Evolutionary conservation across 352 stramenopile genomes (phyloP), one percentile per base, ranked within the genome.

Genomic region (Phytophthora syringae): DNA sequence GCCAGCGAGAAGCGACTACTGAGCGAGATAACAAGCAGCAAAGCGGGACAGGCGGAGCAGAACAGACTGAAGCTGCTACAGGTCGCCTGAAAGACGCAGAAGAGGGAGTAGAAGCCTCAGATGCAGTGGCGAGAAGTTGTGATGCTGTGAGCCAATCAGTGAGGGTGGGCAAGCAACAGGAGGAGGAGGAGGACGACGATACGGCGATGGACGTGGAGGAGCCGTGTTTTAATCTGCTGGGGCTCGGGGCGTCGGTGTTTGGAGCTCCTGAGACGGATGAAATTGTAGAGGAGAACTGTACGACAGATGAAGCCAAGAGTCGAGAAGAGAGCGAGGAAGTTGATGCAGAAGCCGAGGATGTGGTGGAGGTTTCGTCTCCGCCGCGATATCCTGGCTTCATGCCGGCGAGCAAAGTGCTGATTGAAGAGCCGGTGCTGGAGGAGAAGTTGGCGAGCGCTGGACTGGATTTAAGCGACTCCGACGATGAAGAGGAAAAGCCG

Each of bases 381-480:
- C 49, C 39, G 0, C 39, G 24, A 13, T 72, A 60, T 43, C 21
- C 60, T 16, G 62, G 49, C 13, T 73, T 76, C 40, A 66, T 76
- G 3, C 57, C 60, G 16, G 72, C 72, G 11, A 80, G 64, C 22
- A 70, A 64, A 49, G 37, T 72, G 21, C 28, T 36, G 7, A 55
- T 66, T 44, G 52, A 75, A 36, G 65, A 83, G 3, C 21, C 18
- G 1, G 37, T 20, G 5, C 70, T 82, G 24, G 72, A 81, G 9
- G 53, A 78, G 4, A 82, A 86, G 43, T 44, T 90, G 44, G 72
- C 69, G 25, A 71, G 70, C 49, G 82, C 76, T 39, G 82, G 82
- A 27, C 36, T 90, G 16, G 60, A 72, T 52, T 53, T 88, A 13
- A 90, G 78, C 45, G 78, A 88, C 34, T 84, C 82, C 7, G 78